Percentiles rank a stretch among this genome's conserved stretches.
Conservation (phyloP, 225 moss, liverwort and hornwort genomes). For the Bryum argenteum region DNA sequence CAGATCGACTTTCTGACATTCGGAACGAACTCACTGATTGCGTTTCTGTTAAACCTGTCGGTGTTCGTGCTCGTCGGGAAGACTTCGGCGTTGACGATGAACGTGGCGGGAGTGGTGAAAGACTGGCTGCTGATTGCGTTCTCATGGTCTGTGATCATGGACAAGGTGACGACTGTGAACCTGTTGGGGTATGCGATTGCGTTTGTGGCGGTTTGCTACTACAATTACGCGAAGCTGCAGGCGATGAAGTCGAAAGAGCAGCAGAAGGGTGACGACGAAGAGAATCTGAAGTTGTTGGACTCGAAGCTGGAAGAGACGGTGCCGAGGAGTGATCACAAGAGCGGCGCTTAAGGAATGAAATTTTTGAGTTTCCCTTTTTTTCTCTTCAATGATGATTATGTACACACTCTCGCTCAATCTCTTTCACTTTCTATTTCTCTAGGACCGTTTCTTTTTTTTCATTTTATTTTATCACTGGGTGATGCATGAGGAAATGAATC, state of each 20-base stretch:
- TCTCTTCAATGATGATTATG: conserved; percentile 25
- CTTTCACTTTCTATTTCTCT: no score
- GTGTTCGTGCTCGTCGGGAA: conserved; percentile 61
- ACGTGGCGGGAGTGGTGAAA: conserved; percentile 60
- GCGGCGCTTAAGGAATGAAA: conserved; percentile 19
- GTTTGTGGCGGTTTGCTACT: conserved; percentile 52
- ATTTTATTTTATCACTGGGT: conserved; percentile 30
- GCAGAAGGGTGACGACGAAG: conserved; percentile 51
- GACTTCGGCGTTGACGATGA: conserved; percentile 60
- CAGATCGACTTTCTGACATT: conserved; percentile 42
- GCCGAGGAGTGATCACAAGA: conserved; percentile 41
- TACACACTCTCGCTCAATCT: no score
- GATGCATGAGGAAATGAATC: conserved; percentile 20
- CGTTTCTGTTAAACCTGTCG: conserved; percentile 54
- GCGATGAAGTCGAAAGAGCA: conserved; percentile 50
- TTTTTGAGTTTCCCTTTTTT: no score
- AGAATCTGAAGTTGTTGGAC: conserved; percentile 45
- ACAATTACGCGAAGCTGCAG: conserved; percentile 64
- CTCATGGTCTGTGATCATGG: conserved; percentile 64
- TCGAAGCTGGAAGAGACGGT: conserved; percentile 47
- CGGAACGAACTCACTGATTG: conserved; percentile 50
- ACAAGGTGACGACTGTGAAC: conserved; percentile 46
- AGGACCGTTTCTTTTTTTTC: conserved; percentile 23
- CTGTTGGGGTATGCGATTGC: conserved; percentile 49
- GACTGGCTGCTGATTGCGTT: conserved; percentile 66